Evolutionary conservation across 139 green algal genomes (phyloP), one percentile per base, ranked within the genome.

Genomic region (Pleodorina starrii): DNA sequence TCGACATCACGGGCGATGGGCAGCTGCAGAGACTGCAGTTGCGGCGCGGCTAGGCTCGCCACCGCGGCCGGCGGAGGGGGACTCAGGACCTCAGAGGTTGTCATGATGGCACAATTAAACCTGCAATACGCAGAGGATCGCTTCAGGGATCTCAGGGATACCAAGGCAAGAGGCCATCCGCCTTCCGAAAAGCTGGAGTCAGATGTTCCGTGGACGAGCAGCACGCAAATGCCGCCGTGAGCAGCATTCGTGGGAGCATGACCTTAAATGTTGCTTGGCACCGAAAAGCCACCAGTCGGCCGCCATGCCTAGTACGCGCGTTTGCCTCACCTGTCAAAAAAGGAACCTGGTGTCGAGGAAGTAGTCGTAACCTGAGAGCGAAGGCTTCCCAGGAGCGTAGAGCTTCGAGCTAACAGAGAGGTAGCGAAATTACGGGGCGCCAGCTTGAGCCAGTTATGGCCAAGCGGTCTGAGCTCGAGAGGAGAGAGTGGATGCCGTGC

Each of bases 21-120:
- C 19, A 88, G 36, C 25, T 71, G 79, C 51, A 76, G 36, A 43
- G 57, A 29, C 57, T 74, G 82, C 63, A 88, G 21, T 71, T 88
- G 83, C 83, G 66, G 83, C 68, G 68, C 66, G 46, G 83, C 81
- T 42, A 78, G 42, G 60, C 81, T 87, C 1, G 81, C 81, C 14
- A 87, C 60, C 81, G 63, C 66, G 83, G 66, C 35, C 83, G 66
- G 66, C 66, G 82, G 82, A 29, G 83, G 83, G 68, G 83, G 83
- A 80, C 83, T 81, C 68, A 88, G 83, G 36, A 80, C 68, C 83
- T 88, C 83, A 54, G 68, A 79, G 27, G 83, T 57, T 72, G 83
- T 88, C 83, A 88, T 88, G 44, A 88, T 88, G 46, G 66, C 81
- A 46, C 81, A 57, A 75, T 35, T 50, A 36, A 84, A 6, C 44